These are phyloP conservation scores for Phyllosticta citrichinensis DNA, from an alignment of 2,329 filamentous ascomycete species.

Conservation along the genomic window DNA sequence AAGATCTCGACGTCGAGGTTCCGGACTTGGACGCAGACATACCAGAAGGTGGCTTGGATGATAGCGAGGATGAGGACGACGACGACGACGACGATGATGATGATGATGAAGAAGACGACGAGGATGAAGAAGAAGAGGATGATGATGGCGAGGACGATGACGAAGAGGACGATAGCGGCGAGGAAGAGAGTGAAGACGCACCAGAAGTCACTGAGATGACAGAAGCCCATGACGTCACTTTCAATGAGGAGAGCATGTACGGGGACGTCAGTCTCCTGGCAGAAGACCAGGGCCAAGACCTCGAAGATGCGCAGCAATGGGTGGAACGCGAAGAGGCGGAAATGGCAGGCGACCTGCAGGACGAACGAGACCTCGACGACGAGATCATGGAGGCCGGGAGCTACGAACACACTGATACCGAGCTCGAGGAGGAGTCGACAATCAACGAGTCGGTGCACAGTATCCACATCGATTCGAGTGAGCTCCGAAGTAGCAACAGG, in stretches of 20 bases:
- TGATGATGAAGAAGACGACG: constrained; percentile 17
- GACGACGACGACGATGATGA: constrained; percentile 17
- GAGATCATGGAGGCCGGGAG: constrained; percentile 42
- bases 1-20: constrained; percentile 34
- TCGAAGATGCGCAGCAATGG: constrained; percentile 22
- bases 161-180: constrained; percentile 37
- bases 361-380: constrained; percentile 39
- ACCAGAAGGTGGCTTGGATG: constrained; percentile 6
- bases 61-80: constrained; percentile 29
- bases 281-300: constrained; percentile 15
- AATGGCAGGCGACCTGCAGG: constrained; percentile 36
- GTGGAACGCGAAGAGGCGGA: constrained; percentile 37
- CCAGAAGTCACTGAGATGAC: constrained; percentile 28
- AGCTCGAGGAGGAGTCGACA: constrained; percentile 32
- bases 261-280: constrained; percentile 35
- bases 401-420: constrained; percentile 46
- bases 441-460: constrained; percentile 11
- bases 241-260: constrained; percentile 38
- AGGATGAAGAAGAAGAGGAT: constrained; percentile 20
- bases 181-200: neutral
- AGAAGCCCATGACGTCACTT: constrained; percentile 25
- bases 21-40: constrained; percentile 41
- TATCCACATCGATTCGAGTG: neutral
- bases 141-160: constrained; percentile 36
- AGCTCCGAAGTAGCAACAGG: constrained; percentile 3